These are phyloP conservation scores for Syncephalastrum contaminatum DNA, from an alignment of 371 early-diverging fungal species.

Conservation along the genomic window DNA sequence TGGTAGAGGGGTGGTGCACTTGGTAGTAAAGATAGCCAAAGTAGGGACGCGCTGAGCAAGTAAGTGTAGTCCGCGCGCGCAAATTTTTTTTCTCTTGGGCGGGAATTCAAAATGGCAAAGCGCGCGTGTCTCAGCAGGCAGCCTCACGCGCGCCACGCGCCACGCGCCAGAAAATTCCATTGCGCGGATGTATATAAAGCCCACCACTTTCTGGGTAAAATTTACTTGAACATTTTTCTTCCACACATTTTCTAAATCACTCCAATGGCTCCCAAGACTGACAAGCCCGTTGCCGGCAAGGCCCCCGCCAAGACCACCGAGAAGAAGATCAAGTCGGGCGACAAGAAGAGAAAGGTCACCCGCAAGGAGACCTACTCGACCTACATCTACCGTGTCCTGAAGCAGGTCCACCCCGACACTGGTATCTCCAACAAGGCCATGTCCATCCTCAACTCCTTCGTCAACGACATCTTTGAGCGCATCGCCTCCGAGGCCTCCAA, in stretches of 20 bases:
- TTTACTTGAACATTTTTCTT: constrained; percentile 9
- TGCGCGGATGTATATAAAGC: too few species aligned
- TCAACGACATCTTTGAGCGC: constrained; percentile 96
- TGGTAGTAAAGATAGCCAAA: too few species aligned
- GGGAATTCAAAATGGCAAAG: too few species aligned
- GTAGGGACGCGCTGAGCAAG: too few species aligned
- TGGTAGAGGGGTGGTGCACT: too few species aligned
- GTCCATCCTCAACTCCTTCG: constrained; percentile 98
- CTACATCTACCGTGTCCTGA: constrained; percentile 92
- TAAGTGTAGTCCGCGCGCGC: too few species aligned
- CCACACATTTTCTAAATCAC: constrained; percentile 17
- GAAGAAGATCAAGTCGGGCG: constrained; percentile 61
- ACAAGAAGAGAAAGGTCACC: constrained; percentile 54
- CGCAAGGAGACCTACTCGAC: constrained; percentile 88
- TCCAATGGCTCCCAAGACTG: constrained; percentile 53
- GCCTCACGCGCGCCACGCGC: too few species aligned
- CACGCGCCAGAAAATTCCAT: too few species aligned
- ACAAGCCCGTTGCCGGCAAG: constrained; percentile 65
- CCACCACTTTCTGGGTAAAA: background rate
- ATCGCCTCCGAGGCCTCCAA: constrained; percentile 85
- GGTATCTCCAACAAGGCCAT: constrained; percentile 99
- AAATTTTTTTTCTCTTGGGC: too few species aligned
- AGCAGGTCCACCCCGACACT: constrained; percentile 94
- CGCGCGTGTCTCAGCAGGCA: too few species aligned
- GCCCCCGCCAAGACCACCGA: constrained; percentile 65